Base-by-base conservation (phyloP, 106 monocot genomes). In the Vanilla planifolia region DNA sequence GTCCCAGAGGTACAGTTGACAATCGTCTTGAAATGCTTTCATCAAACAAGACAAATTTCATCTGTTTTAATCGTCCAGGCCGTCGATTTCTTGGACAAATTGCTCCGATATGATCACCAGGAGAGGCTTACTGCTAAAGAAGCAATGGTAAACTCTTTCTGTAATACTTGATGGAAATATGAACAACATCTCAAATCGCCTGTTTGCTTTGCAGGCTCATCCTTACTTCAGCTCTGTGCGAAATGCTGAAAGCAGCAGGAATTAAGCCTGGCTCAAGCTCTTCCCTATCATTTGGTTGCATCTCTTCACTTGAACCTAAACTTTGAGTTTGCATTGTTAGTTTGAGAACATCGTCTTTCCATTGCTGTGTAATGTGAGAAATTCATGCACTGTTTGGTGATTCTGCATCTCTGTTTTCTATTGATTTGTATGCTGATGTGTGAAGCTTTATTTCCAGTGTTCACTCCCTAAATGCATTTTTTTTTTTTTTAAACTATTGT, bases 111-210 rank as follows among this genome's bases (percentile, higher is more conserved):
- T 37, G 91, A 98, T 75, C 96, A 98, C 59, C 84, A 98, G 69
- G 96, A 91, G 59, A 84, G 96, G 64, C 79, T 66, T 43, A 98
- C 87, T 33, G 96, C 96, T 29, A 98, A 91, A 71, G 96, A 98
- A 73, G 91, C 91, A 21, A 91, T 98, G 91, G 91, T 87, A 78
- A 26, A 7, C 7, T 41, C 5, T n/a, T n/a, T n/a, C n/a, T n/a
- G n/a, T n/a, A n/a, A n/a, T n/a, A n/a, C 19, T 35, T 27, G 6
- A 40, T 48, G 4, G 13, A 5, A 21, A 21, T 22, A 59, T 51
- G 8, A 27, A 16, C 2, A 5, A 3, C 9, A 35, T 48, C 20
- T 6, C 46, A 11, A 37, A 8, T n/a, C 29, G 32, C 6, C 7
- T 15, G 8, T 16, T 14, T 32, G 53, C 53, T 14, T 33, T 65